These are phyloP conservation scores for Myxozyma melibiosi DNA, from an alignment of 805 yeast genomes.

Conservation along the genomic window DNA sequence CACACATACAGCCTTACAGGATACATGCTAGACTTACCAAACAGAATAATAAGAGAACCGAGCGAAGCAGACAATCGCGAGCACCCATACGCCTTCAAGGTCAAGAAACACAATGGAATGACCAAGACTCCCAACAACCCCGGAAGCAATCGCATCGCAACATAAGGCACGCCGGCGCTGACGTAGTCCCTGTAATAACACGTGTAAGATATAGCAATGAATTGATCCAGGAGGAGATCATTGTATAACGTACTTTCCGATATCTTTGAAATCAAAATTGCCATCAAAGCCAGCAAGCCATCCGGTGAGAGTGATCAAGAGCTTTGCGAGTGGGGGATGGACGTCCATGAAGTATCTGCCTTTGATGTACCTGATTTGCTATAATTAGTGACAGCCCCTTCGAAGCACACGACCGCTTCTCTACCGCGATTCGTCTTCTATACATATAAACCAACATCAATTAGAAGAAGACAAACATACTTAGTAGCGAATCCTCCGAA, in stretches of 20 bases:
- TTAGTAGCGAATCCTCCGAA: slow-evolving; percentile 95
- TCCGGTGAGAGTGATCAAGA: slow-evolving; percentile 59
- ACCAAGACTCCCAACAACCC: slow-evolving; percentile 58
- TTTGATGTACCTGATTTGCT: slow-evolving; percentile 46
- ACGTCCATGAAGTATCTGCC: slow-evolving; percentile 70
- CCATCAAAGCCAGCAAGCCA: slow-evolving; percentile 57
- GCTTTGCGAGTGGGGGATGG: slow-evolving; percentile 70
- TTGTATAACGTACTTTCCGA: slow-evolving; percentile 44
- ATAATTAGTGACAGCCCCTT: too few relatives aligned
- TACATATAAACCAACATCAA: not conserved
- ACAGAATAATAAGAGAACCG: slow-evolving; percentile 54
- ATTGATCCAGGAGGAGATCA: not conserved
- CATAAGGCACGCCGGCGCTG: slow-evolving; percentile 50
- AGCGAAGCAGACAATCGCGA: slow-evolving; percentile 53
- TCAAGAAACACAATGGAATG: slow-evolving; percentile 55
- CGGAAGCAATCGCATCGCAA: slow-evolving; percentile 59
- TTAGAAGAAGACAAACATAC: slow-evolving; percentile 49
- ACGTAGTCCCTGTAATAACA: slow-evolving; percentile 41
- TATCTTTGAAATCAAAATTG: slow-evolving; percentile 46
- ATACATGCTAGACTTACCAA: slow-evolving; percentile 45
- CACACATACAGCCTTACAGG: not conserved
- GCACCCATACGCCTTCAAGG: slow-evolving; percentile 59
- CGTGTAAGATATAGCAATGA: not conserved
- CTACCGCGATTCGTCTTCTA: not conserved
- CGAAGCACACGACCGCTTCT: too few relatives aligned